Conservation (phyloP, 2,329 filamentous ascomycete genomes). For the Paraconiothyrium brasiliense region DNA sequence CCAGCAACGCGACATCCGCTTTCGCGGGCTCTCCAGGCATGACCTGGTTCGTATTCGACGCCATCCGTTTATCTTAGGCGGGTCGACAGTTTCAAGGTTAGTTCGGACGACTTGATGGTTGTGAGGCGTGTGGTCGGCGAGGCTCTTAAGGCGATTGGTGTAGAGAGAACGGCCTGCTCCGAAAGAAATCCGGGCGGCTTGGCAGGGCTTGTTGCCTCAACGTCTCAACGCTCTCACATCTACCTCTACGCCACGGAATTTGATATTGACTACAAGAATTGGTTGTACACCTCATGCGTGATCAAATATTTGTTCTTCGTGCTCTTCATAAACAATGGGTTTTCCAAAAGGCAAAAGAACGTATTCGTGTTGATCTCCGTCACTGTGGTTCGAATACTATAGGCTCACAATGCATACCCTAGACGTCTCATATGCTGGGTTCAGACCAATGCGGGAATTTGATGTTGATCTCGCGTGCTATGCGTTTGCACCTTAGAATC, state of each 20-base stretch:
- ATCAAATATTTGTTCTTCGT: neutral
- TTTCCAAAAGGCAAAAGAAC: neutral
- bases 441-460: neutral
- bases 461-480: neutral
- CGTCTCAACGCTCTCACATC: neutral
- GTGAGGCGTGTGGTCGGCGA: constrained; percentile 7
- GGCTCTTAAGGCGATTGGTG: constrained; percentile 23
- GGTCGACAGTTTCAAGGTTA: neutral
- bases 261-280: neutral
- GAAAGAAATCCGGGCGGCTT: constrained; percentile 1
- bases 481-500: neutral
- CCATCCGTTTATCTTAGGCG: neutral
- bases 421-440: neutral
- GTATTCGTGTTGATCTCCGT: neutral
- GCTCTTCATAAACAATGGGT: neutral
- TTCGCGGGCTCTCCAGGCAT: constrained; percentile 9
- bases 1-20: constrained; percentile 22
- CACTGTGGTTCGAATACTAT: neutral
- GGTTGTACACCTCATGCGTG: neutral
- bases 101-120: constrained; percentile 7
- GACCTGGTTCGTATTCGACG: constrained; percentile 14
- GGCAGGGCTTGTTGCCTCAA: neutral
- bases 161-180: constrained; percentile 10
- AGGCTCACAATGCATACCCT: neutral
- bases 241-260: neutral